Conservation (phyloP, 1,284 basidiomycete species). For the Pyrrhoderma lamaoense region DNA sequence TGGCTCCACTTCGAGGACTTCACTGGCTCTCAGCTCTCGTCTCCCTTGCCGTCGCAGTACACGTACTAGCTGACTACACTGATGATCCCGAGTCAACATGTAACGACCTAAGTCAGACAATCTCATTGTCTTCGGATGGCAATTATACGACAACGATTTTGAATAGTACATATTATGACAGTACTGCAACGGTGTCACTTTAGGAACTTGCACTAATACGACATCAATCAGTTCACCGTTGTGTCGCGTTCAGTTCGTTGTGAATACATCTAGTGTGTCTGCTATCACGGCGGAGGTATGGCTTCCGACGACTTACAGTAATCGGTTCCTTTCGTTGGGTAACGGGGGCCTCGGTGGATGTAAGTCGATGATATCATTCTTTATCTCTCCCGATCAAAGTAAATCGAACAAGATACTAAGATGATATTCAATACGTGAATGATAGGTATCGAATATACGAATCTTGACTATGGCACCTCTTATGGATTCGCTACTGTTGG, state of each 20-base stretch:
- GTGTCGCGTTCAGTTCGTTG: constrained; percentile 7
- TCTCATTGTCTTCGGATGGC: too few species aligned
- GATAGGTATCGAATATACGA: constrained; percentile 25
- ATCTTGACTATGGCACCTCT: constrained; percentile 22
- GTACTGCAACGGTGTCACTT: constrained; percentile 9
- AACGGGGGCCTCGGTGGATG: constrained; percentile 25
- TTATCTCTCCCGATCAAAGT: neutral
- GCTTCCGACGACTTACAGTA: constrained; percentile 20
- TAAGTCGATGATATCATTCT: constrained; percentile 10
- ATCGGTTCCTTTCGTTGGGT: constrained; percentile 22
- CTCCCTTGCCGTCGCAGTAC: too few species aligned
- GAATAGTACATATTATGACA: constrained; percentile 4
- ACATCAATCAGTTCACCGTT: constrained; percentile 21
- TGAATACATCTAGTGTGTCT: constrained; percentile 5
- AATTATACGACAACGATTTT: too few species aligned
- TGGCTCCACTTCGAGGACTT: too few species aligned
- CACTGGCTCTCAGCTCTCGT: too few species aligned
- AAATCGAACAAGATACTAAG: neutral
- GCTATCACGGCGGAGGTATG: constrained; percentile 19
- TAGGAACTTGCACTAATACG: constrained; percentile 12
- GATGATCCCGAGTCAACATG: too few species aligned
- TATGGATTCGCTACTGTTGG: constrained; percentile 23
- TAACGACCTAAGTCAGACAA: too few species aligned
- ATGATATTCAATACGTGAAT: constrained; percentile 12
- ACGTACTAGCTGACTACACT: too few species aligned